Percentiles rank a stretch among this genome's conserved stretches.
Conservation (phyloP, 148 eudicot species). For the Rhododendron simsii region DNA sequence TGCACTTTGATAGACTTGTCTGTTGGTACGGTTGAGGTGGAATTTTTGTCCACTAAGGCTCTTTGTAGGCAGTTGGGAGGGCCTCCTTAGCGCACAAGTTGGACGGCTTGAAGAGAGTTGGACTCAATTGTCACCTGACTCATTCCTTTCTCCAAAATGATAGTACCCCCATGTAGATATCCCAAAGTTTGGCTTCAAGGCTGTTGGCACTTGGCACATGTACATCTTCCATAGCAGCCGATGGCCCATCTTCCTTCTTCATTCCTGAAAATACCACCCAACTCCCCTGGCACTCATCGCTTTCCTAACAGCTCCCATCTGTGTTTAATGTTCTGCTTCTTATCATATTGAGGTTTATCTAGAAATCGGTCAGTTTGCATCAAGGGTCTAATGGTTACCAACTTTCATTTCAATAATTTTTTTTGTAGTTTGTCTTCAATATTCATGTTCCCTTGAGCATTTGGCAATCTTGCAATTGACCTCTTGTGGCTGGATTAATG, state of each 20-base stretch:
- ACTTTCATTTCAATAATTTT: neutral
- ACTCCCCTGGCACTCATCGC: neutral
- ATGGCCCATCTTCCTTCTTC: neutral
- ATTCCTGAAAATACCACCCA: neutral
- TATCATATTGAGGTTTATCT: neutral
- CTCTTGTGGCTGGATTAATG: slow-evolving; percentile 2
- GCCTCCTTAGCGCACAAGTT: neutral
- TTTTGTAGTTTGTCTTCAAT: neutral
- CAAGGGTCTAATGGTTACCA: neutral
- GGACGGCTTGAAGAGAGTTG: neutral
- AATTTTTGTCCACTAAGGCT: neutral
- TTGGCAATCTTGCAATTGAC: slow-evolving; percentile 7
- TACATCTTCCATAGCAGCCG: neutral
- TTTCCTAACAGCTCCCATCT: neutral
- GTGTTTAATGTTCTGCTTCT: neutral
- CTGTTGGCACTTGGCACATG: neutral
- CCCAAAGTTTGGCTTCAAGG: neutral
- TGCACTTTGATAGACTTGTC: neutral
- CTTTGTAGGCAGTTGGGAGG: neutral
- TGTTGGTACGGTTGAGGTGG: neutral
- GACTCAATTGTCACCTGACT: neutral
- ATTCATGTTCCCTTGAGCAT: neutral
- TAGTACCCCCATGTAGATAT: neutral
- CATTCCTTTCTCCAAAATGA: neutral
- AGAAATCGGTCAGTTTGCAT: neutral